Evolutionary conservation across 2,329 filamentous ascomycete genomes (phyloP), one percentile per base, ranked within the genome.

Genomic region (Pseudogymnoascus sp.): DNA sequence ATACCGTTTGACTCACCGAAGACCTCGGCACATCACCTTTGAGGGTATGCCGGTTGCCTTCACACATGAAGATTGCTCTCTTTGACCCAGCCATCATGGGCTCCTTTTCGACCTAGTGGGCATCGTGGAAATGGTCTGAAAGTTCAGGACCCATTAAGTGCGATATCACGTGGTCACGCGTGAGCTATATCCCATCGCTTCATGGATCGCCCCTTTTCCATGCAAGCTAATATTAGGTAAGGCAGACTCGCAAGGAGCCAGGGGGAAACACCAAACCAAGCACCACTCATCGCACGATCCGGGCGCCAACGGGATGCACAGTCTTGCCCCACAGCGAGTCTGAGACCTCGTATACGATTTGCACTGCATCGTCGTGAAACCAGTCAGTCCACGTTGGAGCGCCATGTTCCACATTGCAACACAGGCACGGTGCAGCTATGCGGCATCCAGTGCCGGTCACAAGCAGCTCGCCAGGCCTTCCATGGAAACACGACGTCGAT

Each of bases 171-270:
- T 56, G 50, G 10, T 33, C 50, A 56, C 50, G 50, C 50, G 50
- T 33, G 29, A 9, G 50, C 7, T 29, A 19, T 33, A 31, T 56
- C 21, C 50, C n/a, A 21, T 31, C 29, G 50, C 50, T 56, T 33
- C n/a, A 56, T 31, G n/a, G 29, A 56, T 56, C 50, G 26, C 26
- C 50, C 50, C 50, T 13, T 56, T 56, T 33, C 50, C 50, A 19
- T 56, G 50, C 29, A 19, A 19, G n/a, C 50, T 33, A 56, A 56
- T 56, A 15, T 56, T 56, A 56, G 50, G 50, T 56, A 56, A 56
- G 50, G 50, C 50, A 56, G 50, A 56, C 50, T 56, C 50, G 50
- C 50, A 56, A 56, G 50, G 26, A 56, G 50, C 10, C n/a, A 33
- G 50, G 50, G 29, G 19, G 26, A 56, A 56, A n/a, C 26, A 33